Evolutionary conservation across 2,329 filamentous ascomycete genomes (phyloP).

Genomic region (Colletotrichum chrysophilum): DNA sequence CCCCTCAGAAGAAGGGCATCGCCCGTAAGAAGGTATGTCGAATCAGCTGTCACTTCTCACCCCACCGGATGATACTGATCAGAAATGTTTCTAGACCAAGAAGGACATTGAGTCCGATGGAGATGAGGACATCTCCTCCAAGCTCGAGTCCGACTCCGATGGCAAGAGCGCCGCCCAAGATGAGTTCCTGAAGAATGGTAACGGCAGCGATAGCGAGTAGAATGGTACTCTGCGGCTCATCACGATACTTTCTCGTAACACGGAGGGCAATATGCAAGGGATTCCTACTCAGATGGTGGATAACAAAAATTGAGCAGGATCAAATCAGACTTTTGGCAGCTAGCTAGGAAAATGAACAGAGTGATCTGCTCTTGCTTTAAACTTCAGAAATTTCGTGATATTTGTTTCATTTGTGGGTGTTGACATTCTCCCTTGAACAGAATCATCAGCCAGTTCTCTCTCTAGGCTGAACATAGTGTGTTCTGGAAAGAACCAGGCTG

Average conservation of each 20-base stretch:
- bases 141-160: constrained; percentile 12
- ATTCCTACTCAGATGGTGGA: neutral
- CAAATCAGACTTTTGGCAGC: neutral
- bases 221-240: neutral
- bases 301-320: neutral
- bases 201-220: neutral
- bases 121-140: neutral
- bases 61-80: neutral
- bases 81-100: neutral
- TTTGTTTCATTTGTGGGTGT: neutral
- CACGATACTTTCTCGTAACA: neutral
- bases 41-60: neutral
- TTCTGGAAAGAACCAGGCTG: neutral
- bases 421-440: neutral
- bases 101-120: neutral
- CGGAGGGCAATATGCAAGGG: neutral
- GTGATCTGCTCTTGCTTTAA: neutral
- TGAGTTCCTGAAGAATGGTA: neutral
- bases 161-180: constrained; percentile 5
- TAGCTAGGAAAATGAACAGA: neutral
- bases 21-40: constrained; percentile 29
- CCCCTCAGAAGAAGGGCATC: constrained; percentile 26
- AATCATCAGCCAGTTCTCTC: neutral
- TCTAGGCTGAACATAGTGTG: neutral
- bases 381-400: neutral